phyloP scores from a whole-genome alignment of 331 rosid species.

The Malus hybrid region DNA sequence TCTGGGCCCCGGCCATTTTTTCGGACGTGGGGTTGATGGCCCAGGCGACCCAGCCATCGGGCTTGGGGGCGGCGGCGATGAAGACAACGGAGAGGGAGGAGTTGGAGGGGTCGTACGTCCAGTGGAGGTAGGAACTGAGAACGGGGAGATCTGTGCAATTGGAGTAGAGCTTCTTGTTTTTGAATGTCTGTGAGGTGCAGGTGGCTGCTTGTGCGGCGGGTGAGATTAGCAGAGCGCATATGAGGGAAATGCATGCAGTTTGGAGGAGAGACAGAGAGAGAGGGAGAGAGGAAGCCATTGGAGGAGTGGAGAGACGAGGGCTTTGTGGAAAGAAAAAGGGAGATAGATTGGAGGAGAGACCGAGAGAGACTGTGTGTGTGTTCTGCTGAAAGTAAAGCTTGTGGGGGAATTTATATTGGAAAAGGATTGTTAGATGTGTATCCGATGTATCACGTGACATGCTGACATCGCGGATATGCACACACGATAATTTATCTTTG shows the following conservation, averaged over 20 bases:
- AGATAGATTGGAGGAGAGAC: background rate
- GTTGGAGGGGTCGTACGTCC: conserved; percentile 39
- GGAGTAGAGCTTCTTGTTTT: conserved; percentile 21
- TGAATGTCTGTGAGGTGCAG: conserved; percentile 43
- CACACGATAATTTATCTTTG: background rate
- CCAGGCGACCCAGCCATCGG: conserved; percentile 40
- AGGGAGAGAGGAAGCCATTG: conserved; percentile 16
- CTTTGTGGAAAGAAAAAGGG: background rate
- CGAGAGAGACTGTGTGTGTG: background rate
- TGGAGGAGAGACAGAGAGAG: background rate
- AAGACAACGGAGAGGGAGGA: conserved; percentile 59
- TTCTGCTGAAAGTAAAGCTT: background rate
- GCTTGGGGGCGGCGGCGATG: conserved; percentile 27
- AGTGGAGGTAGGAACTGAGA: conserved; percentile 54
- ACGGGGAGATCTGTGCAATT: conserved; percentile 47
- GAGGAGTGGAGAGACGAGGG: background rate
- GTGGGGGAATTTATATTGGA: background rate
- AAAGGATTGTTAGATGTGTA: background rate
- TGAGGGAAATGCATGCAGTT: background rate
- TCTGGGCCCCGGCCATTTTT: conserved; percentile 69
- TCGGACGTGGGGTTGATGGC: conserved; percentile 37
- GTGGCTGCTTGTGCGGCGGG: conserved; percentile 7
- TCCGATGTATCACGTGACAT: background rate
- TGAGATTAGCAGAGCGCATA: conserved; percentile 2
- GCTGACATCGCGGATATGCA: background rate